Percentiles rank a stretch among this genome's conserved stretches.
These are phyloP conservation scores for Talaromyces liani DNA, from an alignment of 495 filamentous ascomycete genomes.

Conservation along the genomic window DNA sequence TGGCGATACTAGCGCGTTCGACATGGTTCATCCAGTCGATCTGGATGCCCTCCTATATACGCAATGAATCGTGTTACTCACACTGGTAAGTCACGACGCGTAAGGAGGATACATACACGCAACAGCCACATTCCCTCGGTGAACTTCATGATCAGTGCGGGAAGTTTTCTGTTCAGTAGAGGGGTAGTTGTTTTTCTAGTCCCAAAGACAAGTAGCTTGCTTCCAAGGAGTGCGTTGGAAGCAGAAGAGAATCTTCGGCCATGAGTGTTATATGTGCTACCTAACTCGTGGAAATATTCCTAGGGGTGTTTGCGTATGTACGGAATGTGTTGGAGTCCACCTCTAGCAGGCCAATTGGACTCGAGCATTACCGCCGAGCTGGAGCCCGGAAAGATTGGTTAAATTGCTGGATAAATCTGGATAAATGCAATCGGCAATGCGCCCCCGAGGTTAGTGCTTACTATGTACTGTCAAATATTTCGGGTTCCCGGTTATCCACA, in stretches of 20 bases:
- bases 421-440: neutral
- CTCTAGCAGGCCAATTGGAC: too few relatives aligned
- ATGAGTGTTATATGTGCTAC: neutral
- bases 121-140: constrained; percentile 6
- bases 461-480: too few relatives aligned
- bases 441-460: too few relatives aligned
- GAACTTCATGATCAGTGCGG: constrained; percentile 1
- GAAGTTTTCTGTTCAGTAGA: neutral
- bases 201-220: neutral
- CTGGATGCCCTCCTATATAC: constrained; percentile 24
- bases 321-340: too few relatives aligned
- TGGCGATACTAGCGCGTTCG: constrained; percentile 26
- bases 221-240: neutral
- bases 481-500: too few relatives aligned
- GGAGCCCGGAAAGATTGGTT: neutral
- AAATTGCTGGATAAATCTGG: constrained; percentile 2
- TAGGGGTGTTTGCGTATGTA: neutral
- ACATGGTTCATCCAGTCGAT: constrained; percentile 44
- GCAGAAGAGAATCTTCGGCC: too few relatives aligned
- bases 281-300: neutral
- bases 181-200: neutral
- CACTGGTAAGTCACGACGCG: neutral
- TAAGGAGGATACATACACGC: neutral
- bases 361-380: too few relatives aligned
- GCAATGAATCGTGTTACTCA: neutral